Percentiles rank a stretch among this genome's conserved stretches.
phyloP scores from a whole-genome alignment of 1,139 yeast genomes.

The Yamadazyma kanchanaburiensis region DNA sequence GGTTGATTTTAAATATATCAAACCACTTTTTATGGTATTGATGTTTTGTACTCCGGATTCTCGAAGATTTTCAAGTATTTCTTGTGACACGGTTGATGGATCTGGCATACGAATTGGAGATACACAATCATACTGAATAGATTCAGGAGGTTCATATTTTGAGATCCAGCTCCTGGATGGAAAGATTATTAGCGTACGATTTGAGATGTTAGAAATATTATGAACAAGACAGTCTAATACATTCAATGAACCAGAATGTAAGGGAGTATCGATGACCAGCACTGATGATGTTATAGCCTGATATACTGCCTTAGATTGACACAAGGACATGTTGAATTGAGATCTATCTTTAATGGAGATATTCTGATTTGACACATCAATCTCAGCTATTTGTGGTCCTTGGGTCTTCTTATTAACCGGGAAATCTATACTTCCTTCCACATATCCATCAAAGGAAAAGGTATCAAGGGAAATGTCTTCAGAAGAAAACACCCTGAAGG shows the following conservation, averaged over 20 bases:
- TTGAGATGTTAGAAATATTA: slow-evolving; percentile 21
- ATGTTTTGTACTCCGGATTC: slow-evolving; percentile 11
- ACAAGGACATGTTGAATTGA: not conserved
- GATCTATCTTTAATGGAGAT: slow-evolving; percentile 1
- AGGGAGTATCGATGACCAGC: slow-evolving; percentile 7
- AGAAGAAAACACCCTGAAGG: not conserved
- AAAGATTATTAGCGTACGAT: slow-evolving; percentile 31
- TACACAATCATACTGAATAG: not conserved
- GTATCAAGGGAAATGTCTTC: not conserved
- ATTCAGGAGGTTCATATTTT: slow-evolving; percentile 1
- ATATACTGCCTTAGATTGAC: slow-evolving; percentile 4
- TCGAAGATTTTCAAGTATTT: not conserved
- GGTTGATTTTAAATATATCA: slow-evolving; percentile 3
- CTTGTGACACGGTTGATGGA: not conserved
- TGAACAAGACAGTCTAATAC: slow-evolving; percentile 10
- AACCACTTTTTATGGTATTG: slow-evolving; percentile 3
- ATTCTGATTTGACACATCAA: slow-evolving; percentile 1
- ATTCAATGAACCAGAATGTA: too few species aligned
- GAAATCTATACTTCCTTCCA: not conserved
- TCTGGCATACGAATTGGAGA: not conserved
- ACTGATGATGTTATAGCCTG: slow-evolving; percentile 8
- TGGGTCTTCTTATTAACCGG: not conserved
- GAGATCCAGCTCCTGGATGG: slow-evolving; percentile 9
- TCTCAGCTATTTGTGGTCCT: slow-evolving; percentile 1
- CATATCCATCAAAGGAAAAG: slow-evolving; percentile 4